These are phyloP conservation scores for Carex scoparia DNA, from an alignment of 176 grass and related monocot species.

Conservation along the genomic window DNA sequence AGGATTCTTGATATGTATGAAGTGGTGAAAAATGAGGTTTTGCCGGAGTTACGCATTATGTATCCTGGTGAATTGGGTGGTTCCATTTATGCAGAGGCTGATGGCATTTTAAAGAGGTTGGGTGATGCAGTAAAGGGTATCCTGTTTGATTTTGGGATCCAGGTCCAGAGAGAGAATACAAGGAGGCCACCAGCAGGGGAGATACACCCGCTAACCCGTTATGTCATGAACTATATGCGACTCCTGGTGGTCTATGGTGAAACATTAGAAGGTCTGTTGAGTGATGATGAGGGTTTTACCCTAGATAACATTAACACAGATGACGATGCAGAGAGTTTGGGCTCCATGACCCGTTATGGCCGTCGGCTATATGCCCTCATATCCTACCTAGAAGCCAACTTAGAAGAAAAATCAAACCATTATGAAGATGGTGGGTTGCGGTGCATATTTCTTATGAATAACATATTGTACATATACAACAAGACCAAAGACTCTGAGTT, in stretches of 20 bases:
- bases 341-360: conserved; percentile 64
- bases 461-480: conserved; percentile 76
- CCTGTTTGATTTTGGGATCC: conserved; percentile 78
- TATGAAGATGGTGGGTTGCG: conserved; percentile 76
- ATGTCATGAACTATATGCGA: conserved; percentile 94
- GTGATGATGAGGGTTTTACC: conserved; percentile 28
- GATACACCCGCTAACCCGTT: conserved; percentile 90
- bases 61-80: conserved; percentile 56
- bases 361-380: conserved; percentile 50
- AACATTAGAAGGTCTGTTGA: conserved; percentile 57
- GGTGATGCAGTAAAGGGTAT: conserved; percentile 74
- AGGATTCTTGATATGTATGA: conserved; percentile 92
- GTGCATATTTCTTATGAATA: conserved; percentile 98
- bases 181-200: conserved; percentile 62
- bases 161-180: conserved; percentile 73
- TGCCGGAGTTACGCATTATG: conserved; percentile 61
- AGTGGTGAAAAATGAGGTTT: conserved; percentile 62
- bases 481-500: conserved; percentile 91
- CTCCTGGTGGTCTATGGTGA: conserved; percentile 76
- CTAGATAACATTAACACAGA: conserved; percentile 28
- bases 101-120: conserved; percentile 64
- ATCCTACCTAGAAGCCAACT: conserved; percentile 87
- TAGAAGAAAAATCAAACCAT: conserved; percentile 83
- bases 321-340: conserved; percentile 53
- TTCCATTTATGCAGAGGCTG: conserved; percentile 60